Evolutionary conservation across 2,329 filamentous ascomycete species (phyloP).

Genomic region (Arthrobotrys megalospora): DNA sequence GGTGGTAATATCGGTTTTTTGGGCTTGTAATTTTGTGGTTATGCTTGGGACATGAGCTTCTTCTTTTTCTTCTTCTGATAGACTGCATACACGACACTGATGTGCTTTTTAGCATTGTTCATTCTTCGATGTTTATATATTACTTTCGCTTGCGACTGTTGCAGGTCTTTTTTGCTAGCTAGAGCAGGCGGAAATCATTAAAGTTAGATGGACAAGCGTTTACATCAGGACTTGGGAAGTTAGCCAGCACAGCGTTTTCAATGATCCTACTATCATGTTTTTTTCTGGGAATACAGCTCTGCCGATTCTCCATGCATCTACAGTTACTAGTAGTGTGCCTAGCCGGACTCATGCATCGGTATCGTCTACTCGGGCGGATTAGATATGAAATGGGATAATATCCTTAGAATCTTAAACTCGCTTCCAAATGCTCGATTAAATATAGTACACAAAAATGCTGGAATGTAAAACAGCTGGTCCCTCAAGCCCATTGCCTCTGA

Average conservation of each 20-base stretch:
- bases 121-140: slow-evolving; percentile 18
- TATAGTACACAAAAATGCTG: slow-evolving; percentile 14
- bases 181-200: slow-evolving; percentile 1
- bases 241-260: slow-evolving; percentile 17
- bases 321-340: background rate
- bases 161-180: background rate
- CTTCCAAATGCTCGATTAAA: slow-evolving; percentile 10
- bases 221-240: slow-evolving; percentile 5
- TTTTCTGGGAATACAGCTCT: background rate
- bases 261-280: background rate
- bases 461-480: background rate
- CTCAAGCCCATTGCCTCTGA: background rate
- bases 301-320: background rate
- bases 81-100: slow-evolving; percentile 24
- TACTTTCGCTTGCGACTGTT: slow-evolving; percentile 1
- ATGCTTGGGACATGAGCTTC: slow-evolving; percentile 13
- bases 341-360: too few species aligned
- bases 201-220: slow-evolving; percentile 12
- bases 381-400: background rate
- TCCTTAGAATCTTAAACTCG: slow-evolving; percentile 4
- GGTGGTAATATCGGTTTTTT: slow-evolving; percentile 18
- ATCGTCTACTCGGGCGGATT: too few species aligned
- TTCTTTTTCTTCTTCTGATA: slow-evolving; percentile 21
- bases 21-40: slow-evolving; percentile 11
- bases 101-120: slow-evolving; percentile 10